Evolutionary conservation across 805 yeast genomes (phyloP).

Genomic region (Wickerhamiella parazyma): DNA sequence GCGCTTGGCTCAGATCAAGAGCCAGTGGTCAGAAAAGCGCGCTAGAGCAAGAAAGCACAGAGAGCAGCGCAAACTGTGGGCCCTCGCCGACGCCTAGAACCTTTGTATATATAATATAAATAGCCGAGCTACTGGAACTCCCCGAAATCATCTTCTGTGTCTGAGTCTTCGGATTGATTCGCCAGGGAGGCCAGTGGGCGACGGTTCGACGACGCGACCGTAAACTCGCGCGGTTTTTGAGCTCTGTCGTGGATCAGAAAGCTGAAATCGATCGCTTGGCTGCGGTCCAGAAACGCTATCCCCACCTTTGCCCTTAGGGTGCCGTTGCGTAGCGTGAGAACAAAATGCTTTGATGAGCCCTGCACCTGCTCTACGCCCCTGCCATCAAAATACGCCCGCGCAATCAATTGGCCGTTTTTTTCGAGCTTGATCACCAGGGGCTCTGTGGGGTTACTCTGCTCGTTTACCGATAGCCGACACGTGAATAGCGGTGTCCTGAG

Average conservation of each 20-base stretch:
- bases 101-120: conserved; percentile 1
- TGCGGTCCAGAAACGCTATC: conserved; percentile 27
- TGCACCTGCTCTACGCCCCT: conserved; percentile 24
- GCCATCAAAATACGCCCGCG: conserved; percentile 25
- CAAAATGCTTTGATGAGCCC: conserved; percentile 27
- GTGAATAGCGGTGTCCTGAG: conserved; percentile 6
- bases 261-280: conserved; percentile 28
- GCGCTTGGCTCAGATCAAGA: conserved; percentile 34
- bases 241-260: conserved; percentile 27
- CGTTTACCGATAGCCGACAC: conserved; percentile 3
- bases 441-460: neutral
- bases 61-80: conserved; percentile 41
- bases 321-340: conserved; percentile 24
- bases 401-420: conserved; percentile 27
- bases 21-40: conserved; percentile 37
- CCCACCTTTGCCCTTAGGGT: conserved; percentile 30
- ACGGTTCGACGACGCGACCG: neutral
- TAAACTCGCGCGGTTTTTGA: conserved; percentile 4
- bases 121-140: conserved; percentile 19
- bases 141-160: conserved; percentile 26
- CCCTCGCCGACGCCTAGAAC: conserved; percentile 45
- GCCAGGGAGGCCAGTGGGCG: neutral
- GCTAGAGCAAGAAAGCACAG: conserved; percentile 41
- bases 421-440: conserved; percentile 21
- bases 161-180: conserved; percentile 12